Evolutionary conservation across 176 grass and related monocot genomes (phyloP), one percentile per base, ranked within the genome.

Genomic region (Bolboschoenus planiculmis): DNA sequence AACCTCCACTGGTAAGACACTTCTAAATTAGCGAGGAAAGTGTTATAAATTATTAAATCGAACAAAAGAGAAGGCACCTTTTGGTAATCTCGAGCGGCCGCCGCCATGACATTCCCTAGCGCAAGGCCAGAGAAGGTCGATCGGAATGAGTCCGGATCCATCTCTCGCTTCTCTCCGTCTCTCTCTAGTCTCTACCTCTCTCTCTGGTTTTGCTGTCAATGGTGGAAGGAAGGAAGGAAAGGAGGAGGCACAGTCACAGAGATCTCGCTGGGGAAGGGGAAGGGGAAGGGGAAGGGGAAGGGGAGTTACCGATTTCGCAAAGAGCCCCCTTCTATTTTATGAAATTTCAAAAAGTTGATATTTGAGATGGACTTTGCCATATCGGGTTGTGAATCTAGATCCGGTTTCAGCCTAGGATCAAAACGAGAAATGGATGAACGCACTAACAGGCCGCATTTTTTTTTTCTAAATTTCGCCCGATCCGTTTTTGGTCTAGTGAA

Each of bases 51-150:
- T 14, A 14, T 74, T 5, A 76, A 76, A 51, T 76, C 72, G 9
- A 24, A 24, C 20, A 78, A 46, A 39, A 78, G n/a, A 77, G 35
- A 47, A 11, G 29, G 39, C 39, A 98, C 96, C 92, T 98, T 98
- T 77, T 98, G 85, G 87, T 95, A 94, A 84, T 98, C 86, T 79
- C 95, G 91, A 56, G 92, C 92, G 31, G 95, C 95, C 37, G 96
- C 96, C 23, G 89, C 89, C 73, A 98, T 87, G 81, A 93, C 92
- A 83, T 95, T 98, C 35, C 92, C 92, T 63, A 98, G 86, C 36
- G 88, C 89, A 1, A 98, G 86, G 82, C 81, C 88, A n/a, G 93
- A 93, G 21, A 98, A 88, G 61, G 89, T 98, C 46, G 90, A 90
- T 83, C 82, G 86, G 71, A 98, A 88, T 7, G 85, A 6, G 42